Evolutionary conservation across 2,329 filamentous ascomycete species (phyloP).

Genomic region (Fusarium verrucosum): DNA sequence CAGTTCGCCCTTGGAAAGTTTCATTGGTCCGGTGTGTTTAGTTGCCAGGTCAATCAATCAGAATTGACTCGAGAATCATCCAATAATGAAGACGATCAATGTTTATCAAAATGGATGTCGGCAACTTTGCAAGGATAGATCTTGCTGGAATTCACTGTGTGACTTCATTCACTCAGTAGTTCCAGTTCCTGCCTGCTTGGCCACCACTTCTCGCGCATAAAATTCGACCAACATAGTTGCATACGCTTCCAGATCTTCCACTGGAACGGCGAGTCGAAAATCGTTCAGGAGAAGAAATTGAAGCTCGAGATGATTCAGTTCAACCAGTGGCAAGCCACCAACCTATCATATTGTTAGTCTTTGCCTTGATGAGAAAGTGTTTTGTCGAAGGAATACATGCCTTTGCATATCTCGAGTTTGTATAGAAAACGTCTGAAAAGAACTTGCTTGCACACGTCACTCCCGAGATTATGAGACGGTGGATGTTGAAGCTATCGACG

Average conservation of each 20-base stretch:
- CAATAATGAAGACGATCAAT: background rate
- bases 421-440: conserved; percentile 99
- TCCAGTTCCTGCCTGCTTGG: conserved; percentile 35
- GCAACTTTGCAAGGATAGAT: conserved; percentile 2
- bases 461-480: conserved; percentile 93
- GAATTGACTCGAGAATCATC: background rate
- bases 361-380: background rate
- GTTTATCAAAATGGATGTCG: background rate
- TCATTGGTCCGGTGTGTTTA: conserved; percentile 10
- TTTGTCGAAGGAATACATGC: conserved; percentile 60
- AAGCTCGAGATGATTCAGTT: conserved; percentile 94
- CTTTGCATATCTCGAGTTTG: conserved; percentile 98
- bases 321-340: conserved; percentile 87
- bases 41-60: background rate
- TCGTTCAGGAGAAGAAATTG: conserved; percentile 97
- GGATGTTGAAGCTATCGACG: conserved; percentile 99
- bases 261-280: conserved; percentile 89
- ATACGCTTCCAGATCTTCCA: conserved; percentile 96
- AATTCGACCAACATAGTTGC: conserved; percentile 99
- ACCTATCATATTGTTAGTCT: conserved; percentile 67
- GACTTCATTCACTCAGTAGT: conserved; percentile 32
- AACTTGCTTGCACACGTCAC: conserved; percentile 99
- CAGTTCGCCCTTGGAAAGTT: conserved; percentile 4
- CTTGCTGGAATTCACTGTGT: background rate
- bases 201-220: conserved; percentile 88